These are phyloP conservation scores for Lotmaria passim DNA, from an alignment of 208 protist genomes.

Conservation along the genomic window DNA sequence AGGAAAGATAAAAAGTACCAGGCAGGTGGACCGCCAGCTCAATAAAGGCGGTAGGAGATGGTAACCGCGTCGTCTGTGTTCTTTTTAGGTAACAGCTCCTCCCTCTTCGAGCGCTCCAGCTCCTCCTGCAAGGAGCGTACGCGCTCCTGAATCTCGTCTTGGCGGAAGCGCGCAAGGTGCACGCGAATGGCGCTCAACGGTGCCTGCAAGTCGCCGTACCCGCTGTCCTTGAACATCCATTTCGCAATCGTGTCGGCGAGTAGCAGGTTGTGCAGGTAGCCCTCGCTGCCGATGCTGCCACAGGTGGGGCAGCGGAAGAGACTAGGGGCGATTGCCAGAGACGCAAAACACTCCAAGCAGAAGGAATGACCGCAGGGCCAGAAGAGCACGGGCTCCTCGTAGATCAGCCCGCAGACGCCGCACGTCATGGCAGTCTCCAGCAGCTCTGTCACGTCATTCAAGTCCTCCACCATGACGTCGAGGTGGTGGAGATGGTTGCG, in stretches of 20 bases:
- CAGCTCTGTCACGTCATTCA: conserved; percentile 84
- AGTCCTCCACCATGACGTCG: conserved; percentile 78
- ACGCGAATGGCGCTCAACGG: conserved; percentile 78
- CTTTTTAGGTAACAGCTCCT: conserved; percentile 2
- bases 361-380: conserved; percentile 91
- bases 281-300: conserved; percentile 88
- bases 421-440: conserved; percentile 80
- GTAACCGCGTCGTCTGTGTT: conserved; percentile 37
- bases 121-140: conserved; percentile 50
- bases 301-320: conserved; percentile 85
- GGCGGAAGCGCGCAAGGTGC: conserved; percentile 77
- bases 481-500: conserved; percentile 64
- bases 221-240: conserved; percentile 91
- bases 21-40: background rate
- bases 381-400: conserved; percentile 83
- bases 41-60: conserved; percentile 82
- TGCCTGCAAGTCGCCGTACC: conserved; percentile 77
- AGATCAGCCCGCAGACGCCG: conserved; percentile 76
- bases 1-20: background rate
- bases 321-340: conserved; percentile 81
- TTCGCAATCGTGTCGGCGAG: conserved; percentile 83
- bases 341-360: conserved; percentile 79
- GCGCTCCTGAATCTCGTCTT: conserved; percentile 49
- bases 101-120: conserved; percentile 35
- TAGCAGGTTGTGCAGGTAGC: conserved; percentile 85